Evolutionary conservation across 441 rosid genomes (phyloP).

Genomic region (Rhodomyrtus psidioides): DNA sequence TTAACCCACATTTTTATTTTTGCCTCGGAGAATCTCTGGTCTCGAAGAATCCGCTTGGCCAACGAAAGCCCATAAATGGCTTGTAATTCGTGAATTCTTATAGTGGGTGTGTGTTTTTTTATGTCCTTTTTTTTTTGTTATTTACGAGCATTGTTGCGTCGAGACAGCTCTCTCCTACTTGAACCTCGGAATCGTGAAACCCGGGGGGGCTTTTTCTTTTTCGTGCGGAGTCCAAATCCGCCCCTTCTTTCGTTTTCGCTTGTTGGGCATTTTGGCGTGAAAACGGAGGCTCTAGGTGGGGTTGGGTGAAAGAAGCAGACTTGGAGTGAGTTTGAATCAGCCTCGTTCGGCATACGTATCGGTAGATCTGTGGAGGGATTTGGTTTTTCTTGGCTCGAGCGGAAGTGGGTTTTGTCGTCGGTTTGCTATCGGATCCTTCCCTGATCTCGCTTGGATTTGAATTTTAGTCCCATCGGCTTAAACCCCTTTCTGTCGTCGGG

Average conservation of each 20-base stretch:
- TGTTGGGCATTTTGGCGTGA: neutral
- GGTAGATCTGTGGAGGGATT: neutral
- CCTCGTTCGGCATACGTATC: neutral
- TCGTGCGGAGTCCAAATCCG: neutral
- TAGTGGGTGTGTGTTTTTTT: neutral
- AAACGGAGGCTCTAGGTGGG: neutral
- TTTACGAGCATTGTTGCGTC: neutral
- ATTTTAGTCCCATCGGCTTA: neutral
- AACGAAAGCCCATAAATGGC: neutral
- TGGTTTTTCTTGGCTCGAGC: neutral
- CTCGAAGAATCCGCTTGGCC: slow-evolving; percentile 5
- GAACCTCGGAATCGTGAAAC: neutral
- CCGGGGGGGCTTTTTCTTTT: neutral
- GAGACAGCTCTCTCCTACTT: neutral
- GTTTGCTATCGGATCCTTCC: neutral
- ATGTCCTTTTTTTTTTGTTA: neutral
- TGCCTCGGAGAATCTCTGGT: neutral
- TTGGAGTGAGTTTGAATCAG: neutral
- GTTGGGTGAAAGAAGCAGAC: neutral
- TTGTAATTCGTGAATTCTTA: neutral
- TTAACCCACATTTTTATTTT: neutral
- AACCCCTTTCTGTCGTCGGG: neutral
- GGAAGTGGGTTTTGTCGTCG: neutral
- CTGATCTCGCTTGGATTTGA: neutral
- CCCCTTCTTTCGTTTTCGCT: neutral